Evolutionary conservation across 495 filamentous ascomycete species (phyloP).

Genomic region (Penicillium waksmanii): DNA sequence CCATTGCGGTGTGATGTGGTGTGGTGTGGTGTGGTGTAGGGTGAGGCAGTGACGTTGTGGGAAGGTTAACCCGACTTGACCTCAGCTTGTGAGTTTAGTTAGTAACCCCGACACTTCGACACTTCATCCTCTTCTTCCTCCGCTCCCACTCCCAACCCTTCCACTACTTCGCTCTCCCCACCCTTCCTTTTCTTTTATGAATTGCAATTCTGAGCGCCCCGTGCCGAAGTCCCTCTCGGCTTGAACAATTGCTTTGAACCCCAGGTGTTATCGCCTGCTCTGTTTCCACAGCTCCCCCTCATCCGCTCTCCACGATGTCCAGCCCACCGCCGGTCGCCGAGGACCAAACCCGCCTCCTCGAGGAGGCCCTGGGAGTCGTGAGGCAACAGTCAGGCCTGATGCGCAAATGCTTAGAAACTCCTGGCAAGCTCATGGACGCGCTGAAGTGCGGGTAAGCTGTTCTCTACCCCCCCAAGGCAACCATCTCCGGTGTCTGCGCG

Average conservation of each 20-base stretch:
- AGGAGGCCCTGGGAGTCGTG: slow-evolving; percentile 95
- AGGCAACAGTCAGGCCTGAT: slow-evolving; percentile 94
- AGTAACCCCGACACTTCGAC: not conserved
- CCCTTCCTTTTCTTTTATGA: slow-evolving; percentile 15
- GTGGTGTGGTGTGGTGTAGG: too few species aligned
- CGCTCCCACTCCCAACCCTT: not conserved
- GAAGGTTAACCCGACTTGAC: too few species aligned
- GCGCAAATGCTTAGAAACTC: slow-evolving; percentile 96
- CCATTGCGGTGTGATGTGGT: too few species aligned
- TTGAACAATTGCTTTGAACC: slow-evolving; percentile 27
- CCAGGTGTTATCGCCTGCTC: slow-evolving; percentile 37
- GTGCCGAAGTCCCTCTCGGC: slow-evolving; percentile 13
- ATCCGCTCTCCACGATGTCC: slow-evolving; percentile 47
- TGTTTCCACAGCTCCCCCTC: slow-evolving; percentile 28
- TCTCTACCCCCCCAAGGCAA: slow-evolving; percentile 36
- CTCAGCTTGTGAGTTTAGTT: too few species aligned
- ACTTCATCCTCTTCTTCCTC: slow-evolving; percentile 1
- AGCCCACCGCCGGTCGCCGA: slow-evolving; percentile 71
- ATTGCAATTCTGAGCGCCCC: slow-evolving; percentile 6
- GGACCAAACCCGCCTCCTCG: slow-evolving; percentile 91
- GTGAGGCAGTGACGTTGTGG: too few species aligned
- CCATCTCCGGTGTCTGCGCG: slow-evolving; percentile 28
- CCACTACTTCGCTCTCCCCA: slow-evolving; percentile 2
- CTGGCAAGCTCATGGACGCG: slow-evolving; percentile 99
- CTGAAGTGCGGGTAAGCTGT: slow-evolving; percentile 90